Conservation (phyloP, 495 filamentous ascomycete species). For the Xanthoparmelia taractica region DNA sequence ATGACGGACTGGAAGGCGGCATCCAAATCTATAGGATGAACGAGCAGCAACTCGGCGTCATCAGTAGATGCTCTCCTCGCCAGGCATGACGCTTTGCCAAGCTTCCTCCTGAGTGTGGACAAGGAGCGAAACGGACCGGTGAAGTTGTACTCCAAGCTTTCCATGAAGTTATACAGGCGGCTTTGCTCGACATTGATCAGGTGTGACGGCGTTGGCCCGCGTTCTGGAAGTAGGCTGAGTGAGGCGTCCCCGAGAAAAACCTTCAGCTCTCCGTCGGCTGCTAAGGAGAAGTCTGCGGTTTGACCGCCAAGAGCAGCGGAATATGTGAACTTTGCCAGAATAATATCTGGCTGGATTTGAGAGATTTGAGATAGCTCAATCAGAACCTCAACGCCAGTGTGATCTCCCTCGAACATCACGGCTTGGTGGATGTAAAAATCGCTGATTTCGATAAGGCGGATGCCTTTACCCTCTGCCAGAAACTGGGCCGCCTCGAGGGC, state of each 20-base stretch:
- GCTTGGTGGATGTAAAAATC: slow-evolving; percentile 40
- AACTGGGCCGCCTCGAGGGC: slow-evolving; percentile 27
- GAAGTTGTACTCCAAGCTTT: slow-evolving; percentile 27
- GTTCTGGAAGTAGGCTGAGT: not conserved
- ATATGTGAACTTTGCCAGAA: slow-evolving; percentile 9
- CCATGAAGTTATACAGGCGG: slow-evolving; percentile 42
- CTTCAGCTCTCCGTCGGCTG: slow-evolving; percentile 4
- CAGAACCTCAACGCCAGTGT: slow-evolving; percentile 34
- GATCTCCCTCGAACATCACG: slow-evolving; percentile 38
- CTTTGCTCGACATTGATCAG: slow-evolving; percentile 28
- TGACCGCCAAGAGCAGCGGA: slow-evolving; percentile 5
- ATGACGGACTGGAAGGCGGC: slow-evolving; percentile 38
- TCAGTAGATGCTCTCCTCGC: slow-evolving; percentile 36
- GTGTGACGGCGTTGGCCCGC: slow-evolving; percentile 28
- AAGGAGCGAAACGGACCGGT: slow-evolving; percentile 2
- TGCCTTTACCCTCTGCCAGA: slow-evolving; percentile 13
- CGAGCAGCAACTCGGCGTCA: slow-evolving; percentile 25
- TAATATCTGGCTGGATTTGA: not conserved
- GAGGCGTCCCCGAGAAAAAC: slow-evolving; percentile 8
- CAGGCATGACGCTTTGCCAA: slow-evolving; percentile 27
- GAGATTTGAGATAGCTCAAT: slow-evolving; percentile 27
- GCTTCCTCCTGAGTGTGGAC: not conserved
- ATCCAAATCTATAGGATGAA: slow-evolving; percentile 36
- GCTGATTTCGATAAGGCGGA: slow-evolving; percentile 32
- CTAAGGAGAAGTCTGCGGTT: not conserved